A percentile compares a stretch with the other conserved stretches of the same genome.
phyloP scores from a whole-genome alignment of 2,329 filamentous ascomycete genomes.

The Scedosporium boydii region DNA sequence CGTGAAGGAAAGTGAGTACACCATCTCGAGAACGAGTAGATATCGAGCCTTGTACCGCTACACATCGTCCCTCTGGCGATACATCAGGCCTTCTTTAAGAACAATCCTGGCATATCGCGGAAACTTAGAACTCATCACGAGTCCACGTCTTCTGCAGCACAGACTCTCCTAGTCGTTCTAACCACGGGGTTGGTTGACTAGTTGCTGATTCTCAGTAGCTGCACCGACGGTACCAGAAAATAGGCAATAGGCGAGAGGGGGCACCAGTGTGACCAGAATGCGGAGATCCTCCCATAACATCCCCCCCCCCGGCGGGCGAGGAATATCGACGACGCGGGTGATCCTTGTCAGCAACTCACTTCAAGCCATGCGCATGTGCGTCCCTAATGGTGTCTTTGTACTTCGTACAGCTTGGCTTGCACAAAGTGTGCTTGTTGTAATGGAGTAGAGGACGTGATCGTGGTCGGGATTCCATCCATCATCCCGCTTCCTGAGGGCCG shows the following conservation, averaged over 20 bases:
- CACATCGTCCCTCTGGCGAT: background rate
- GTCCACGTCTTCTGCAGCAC: background rate
- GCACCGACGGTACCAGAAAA: no score
- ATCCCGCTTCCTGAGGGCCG: background rate
- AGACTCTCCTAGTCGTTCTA: background rate
- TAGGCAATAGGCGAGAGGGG: no score
- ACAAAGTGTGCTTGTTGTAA: background rate
- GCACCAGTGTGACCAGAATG: no score
- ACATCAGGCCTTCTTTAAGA: background rate
- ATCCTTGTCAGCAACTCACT: background rate
- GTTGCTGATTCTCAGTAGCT: background rate
- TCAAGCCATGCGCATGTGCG: background rate
- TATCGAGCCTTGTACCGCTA: background rate
- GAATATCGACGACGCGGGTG: background rate
- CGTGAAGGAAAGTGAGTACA: background rate
- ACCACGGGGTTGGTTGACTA: background rate
- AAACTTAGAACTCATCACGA: background rate
- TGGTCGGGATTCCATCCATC: background rate
- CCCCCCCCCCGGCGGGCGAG: background rate
- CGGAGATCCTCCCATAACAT: no score
- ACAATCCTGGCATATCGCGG: background rate
- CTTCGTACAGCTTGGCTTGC: background rate
- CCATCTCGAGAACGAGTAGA: background rate
- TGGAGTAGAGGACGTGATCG: background rate
- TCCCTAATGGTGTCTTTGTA: background rate